Percentiles rank a stretch among this genome's conserved stretches.
phyloP scores from a whole-genome alignment of 164 flowering plant genomes.

The Cinnamomum chago region DNA sequence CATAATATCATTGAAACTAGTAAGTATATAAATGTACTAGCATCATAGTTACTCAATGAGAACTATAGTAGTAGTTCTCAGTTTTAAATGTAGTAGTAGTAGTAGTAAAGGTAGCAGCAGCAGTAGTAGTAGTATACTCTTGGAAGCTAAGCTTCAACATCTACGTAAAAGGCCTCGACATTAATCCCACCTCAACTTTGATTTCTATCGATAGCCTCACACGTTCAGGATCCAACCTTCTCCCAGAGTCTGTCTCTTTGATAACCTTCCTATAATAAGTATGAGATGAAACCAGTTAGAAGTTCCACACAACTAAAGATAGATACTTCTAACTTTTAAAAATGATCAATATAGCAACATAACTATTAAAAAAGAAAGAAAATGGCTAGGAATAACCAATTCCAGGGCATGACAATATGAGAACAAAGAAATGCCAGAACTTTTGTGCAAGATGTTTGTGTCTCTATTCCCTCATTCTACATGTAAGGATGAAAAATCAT shows the following conservation, averaged over 20 bases:
- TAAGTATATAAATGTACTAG: neutral
- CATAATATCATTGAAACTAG: neutral
- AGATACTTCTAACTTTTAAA: neutral
- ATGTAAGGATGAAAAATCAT: no score
- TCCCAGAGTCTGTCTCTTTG: constrained; percentile 62
- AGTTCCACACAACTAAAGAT: neutral
- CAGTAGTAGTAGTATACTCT: neutral
- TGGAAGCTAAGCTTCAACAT: neutral
- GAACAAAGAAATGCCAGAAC: no score
- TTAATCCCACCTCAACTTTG: constrained; percentile 59
- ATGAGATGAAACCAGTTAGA: neutral
- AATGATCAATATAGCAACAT: no score
- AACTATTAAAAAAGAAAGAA: no score
- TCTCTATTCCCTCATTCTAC: no score
- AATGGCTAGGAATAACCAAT: no score
- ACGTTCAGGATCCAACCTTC: constrained; percentile 70
- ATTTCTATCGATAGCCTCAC: constrained; percentile 78
- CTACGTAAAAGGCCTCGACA: neutral
- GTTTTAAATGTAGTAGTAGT: no score
- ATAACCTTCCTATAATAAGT: constrained; percentile 60
- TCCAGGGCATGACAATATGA: no score
- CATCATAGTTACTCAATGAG: neutral
- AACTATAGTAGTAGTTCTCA: no score
- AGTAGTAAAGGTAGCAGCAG: no score
- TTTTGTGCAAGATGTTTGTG: no score